Percentiles rank a stretch among this genome's conserved stretches.
Conservation (phyloP, 768 basidiomycete genomes). For the Suillus subluteus region DNA sequence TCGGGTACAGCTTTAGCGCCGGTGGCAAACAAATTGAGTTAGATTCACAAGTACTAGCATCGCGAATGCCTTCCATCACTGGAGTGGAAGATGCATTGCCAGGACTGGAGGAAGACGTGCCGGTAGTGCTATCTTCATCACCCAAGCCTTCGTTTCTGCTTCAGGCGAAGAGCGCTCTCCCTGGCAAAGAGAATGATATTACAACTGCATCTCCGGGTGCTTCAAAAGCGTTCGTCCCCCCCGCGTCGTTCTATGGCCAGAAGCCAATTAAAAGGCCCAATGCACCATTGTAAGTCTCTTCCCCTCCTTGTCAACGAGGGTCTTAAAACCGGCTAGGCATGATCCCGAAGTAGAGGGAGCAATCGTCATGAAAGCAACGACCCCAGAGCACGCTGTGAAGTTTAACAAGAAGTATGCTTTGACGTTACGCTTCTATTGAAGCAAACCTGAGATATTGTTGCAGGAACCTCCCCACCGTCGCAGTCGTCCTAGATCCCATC, state of each 20-base stretch:
- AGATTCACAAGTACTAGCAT: constrained; percentile 50
- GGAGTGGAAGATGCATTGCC: constrained; percentile 34
- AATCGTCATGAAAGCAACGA: constrained; percentile 84
- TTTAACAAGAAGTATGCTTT: constrained; percentile 69
- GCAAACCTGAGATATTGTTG: constrained; percentile 9
- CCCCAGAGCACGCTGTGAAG: constrained; percentile 61
- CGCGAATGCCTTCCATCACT: constrained; percentile 53
- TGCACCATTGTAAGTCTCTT: constrained; percentile 49
- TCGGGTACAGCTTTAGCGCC: constrained; percentile 46
- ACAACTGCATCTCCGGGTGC: constrained; percentile 13
- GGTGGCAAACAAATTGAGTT: constrained; percentile 67
- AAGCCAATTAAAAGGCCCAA: constrained; percentile 33
- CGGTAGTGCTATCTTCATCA: constrained; percentile 21
- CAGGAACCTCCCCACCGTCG: constrained; percentile 67
- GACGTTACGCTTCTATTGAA: constrained; percentile 4
- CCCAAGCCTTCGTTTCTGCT: constrained; percentile 14
- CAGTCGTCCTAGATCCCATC: constrained; percentile 92
- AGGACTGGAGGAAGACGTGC: constrained; percentile 24
- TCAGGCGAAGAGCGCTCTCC: constrained; percentile 9
- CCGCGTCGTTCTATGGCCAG: constrained; percentile 66
- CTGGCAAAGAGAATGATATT: constrained; percentile 28
- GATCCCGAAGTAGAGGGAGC: constrained; percentile 79
- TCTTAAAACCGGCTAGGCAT: constrained; percentile 49
- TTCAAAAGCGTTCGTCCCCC: constrained; percentile 46
- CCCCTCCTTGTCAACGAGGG: background rate